Evolutionary conservation across 805 yeast species (phyloP).

Genomic region (Yarrowia sp.): DNA sequence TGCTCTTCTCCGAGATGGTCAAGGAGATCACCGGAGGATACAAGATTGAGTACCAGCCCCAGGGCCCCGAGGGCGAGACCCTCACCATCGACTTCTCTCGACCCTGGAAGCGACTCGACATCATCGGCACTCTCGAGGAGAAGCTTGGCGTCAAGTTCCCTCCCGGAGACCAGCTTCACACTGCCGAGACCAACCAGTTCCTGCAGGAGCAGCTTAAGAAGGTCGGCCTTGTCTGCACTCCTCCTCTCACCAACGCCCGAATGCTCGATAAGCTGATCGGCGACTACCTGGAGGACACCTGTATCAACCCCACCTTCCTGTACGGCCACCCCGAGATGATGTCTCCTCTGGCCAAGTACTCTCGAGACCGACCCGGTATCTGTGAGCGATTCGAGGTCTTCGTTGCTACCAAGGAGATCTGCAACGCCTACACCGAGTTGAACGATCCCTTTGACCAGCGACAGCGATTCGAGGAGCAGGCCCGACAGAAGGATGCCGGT

Average conservation of each 20-base stretch:
- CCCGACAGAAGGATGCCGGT: conserved; percentile 97
- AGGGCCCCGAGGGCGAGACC: conserved; percentile 78
- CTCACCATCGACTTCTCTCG: conserved; percentile 81
- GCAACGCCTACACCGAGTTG: conserved; percentile 98
- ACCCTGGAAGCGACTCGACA: conserved; percentile 98
- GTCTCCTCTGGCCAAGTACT: conserved; percentile 98
- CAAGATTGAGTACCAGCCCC: conserved; percentile 84
- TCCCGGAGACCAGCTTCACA: conserved; percentile 90
- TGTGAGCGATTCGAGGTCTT: conserved; percentile 98
- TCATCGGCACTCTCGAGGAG: conserved; percentile 95
- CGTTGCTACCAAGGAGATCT: conserved; percentile 97
- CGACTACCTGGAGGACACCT: conserved; percentile 81
- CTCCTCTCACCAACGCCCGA: conserved; percentile 94
- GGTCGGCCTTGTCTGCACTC: conserved; percentile 81
- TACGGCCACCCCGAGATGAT: conserved; percentile 99
- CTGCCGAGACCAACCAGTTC: conserved; percentile 89
- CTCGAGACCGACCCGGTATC: conserved; percentile 86
- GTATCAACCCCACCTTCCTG: conserved; percentile 95
- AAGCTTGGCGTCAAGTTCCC: conserved; percentile 86
- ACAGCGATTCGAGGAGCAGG: conserved; percentile 97
- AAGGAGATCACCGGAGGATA: conserved; percentile 91
- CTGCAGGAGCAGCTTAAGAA: conserved; percentile 74
- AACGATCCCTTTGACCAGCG: conserved; percentile 99
- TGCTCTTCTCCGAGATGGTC: conserved; percentile 94
- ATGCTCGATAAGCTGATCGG: conserved; percentile 98